Conservation (phyloP, 129 eudicot genomes). For the Flaveria brownii region DNA sequence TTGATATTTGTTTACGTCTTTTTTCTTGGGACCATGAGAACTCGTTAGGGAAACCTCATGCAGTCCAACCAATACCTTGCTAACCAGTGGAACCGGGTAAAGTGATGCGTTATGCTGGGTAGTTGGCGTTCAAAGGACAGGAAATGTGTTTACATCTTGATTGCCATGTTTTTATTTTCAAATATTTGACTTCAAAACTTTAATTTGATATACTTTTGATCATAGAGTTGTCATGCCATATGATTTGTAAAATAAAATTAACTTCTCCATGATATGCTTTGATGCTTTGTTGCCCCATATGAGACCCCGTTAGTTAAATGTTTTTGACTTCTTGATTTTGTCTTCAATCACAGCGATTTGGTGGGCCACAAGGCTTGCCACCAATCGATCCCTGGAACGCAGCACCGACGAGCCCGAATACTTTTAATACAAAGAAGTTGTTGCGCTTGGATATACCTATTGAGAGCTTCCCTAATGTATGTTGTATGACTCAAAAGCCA, state of each 20-base stretch:
- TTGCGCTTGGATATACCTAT: conserved; percentile 89
- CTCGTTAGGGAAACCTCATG: too few species aligned
- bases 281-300: background rate
- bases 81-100: too few species aligned
- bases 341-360: conserved; percentile 47
- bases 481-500: conserved; percentile 13
- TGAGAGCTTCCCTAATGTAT: conserved; percentile 78
- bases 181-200: background rate
- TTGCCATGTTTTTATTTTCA: background rate
- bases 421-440: conserved; percentile 62
- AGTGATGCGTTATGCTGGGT: too few species aligned
- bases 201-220: background rate
- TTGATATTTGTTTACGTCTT: background rate
- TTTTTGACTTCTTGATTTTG: conserved; percentile 6
- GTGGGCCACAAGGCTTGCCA: conserved; percentile 63
- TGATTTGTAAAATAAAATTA: background rate
- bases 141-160: background rate
- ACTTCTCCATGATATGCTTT: background rate
- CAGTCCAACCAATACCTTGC: too few species aligned
- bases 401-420: conserved; percentile 74
- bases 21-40: too few species aligned
- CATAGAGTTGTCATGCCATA: background rate
- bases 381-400: conserved; percentile 66
- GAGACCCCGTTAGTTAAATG: background rate
- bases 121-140: too few species aligned